These are phyloP conservation scores for Cylindrotheca closterium DNA, from an alignment of 108 stramenopile genomes.

Conservation along the genomic window DNA sequence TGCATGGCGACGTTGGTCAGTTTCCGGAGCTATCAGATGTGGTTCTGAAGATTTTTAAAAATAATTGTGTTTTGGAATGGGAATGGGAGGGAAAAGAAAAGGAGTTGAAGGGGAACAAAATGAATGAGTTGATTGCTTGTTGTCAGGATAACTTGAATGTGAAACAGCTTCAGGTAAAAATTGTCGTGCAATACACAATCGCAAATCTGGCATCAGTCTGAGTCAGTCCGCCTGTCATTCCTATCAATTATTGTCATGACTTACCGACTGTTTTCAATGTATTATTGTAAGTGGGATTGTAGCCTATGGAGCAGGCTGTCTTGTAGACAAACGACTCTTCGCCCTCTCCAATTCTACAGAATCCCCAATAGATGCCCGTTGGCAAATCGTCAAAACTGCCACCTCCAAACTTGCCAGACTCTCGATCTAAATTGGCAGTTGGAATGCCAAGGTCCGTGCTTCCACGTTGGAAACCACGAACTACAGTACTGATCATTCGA, in stretches of 20 bases:
- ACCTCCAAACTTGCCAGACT: constrained; percentile 14
- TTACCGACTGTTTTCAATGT: constrained; percentile 56
- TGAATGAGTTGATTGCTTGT: too few relatives aligned
- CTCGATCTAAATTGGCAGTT: constrained; percentile 75
- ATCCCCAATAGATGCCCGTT: constrained; percentile 85
- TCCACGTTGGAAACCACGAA: constrained; percentile 82
- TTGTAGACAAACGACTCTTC: constrained; percentile 17
- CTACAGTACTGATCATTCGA: constrained; percentile 64
- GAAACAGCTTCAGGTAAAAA: too few relatives aligned
- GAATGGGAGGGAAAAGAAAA: background rate
- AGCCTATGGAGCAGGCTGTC: constrained; percentile 70
- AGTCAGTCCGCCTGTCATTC: too few relatives aligned
- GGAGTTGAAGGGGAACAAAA: too few relatives aligned
- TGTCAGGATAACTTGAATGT: too few relatives aligned
- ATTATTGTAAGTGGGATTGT: constrained; percentile 89
- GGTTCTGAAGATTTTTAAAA: constrained; percentile 42
- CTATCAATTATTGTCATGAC: background rate
- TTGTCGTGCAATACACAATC: too few relatives aligned
- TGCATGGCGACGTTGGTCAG: constrained; percentile 45
- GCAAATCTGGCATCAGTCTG: too few relatives aligned
- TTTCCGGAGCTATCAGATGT: constrained; percentile 68
- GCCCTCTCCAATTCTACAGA: constrained; percentile 49
- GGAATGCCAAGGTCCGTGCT: constrained; percentile 89
- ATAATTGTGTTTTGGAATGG: constrained; percentile 1
- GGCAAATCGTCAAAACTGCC: constrained; percentile 70